Evolutionary conservation across 1,284 basidiomycete species (phyloP), one percentile per base, ranked within the genome.

Genomic region (Tylopilus sp.): DNA sequence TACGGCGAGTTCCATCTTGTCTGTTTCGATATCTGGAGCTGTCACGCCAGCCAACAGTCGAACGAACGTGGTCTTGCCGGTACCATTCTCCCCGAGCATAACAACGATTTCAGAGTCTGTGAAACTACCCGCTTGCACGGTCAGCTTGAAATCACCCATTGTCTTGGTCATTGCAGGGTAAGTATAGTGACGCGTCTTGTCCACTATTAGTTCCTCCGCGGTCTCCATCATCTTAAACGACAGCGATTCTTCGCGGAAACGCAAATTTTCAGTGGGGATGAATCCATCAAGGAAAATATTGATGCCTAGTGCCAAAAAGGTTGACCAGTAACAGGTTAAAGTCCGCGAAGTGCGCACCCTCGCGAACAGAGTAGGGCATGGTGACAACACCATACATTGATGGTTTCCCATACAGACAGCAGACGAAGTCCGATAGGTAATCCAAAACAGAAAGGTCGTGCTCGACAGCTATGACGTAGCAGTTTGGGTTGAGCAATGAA

Each of bases 251-350:
- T 96, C 85, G 44, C 94, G 85, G 83, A 97, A 97, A 53, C 94
- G 91, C 63, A 98, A 70, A 72, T 98, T 98, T 71, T 97, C 94
- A n/a, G 94, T 96, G 7, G 94, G 94, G 60, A 97, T 92, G 74
- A 93, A 93, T 47, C 94, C 94, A 65, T 98, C 94, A 52, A 98
- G 76, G 81, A 97, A 97, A 63, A 96, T 96, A 73, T 97, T 97
- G 76, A 98, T 96, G 60, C 94, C 91, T 63, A 48, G 35, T 34
- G 54, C 30, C 54, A 38, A 43, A 29, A 35, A 48, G 21, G 34
- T 54, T n/a, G 29, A 39, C 26, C 41, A 36, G 44, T 30, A 18
- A 40, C 17, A 33, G 11, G 15, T 41, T 28, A 42, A 55, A 43
- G 44, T 20, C 7, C 5, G 17, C 17, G 11, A 42, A 43, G 31